A percentile compares a stretch with the other conserved stretches of the same genome.
phyloP scores from a whole-genome alignment of 768 basidiomycete species.

The Boletus vermiculosoides region DNA sequence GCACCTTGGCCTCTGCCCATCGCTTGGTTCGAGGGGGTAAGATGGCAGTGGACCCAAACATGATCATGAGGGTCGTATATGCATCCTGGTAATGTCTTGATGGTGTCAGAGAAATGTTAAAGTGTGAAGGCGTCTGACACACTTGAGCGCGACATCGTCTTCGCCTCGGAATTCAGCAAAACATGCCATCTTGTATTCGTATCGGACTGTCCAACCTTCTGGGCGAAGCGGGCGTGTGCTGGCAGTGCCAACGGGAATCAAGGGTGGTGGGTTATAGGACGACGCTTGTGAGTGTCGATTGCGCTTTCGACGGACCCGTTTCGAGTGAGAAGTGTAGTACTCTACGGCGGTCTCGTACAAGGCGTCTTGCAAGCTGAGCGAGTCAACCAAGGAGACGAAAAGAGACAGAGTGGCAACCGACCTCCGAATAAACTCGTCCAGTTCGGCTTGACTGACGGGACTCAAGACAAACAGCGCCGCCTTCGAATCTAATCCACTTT shows the following conservation, averaged over 20 bases:
- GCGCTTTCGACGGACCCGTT: constrained; percentile 87
- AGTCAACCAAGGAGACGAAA: neutral
- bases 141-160: constrained; percentile 91
- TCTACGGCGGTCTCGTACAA: constrained; percentile 87
- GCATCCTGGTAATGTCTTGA: constrained; percentile 92
- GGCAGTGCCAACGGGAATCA: constrained; percentile 42
- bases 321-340: constrained; percentile 90
- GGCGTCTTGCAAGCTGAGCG: constrained; percentile 76
- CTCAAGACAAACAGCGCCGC: constrained; percentile 94
- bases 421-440: constrained; percentile 88
- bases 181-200: constrained; percentile 96
- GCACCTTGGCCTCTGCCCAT: constrained; percentile 97
- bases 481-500: constrained; percentile 85
- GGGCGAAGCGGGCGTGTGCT: constrained; percentile 62
- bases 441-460: constrained; percentile 82
- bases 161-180: constrained; percentile 96
- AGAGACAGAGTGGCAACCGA: constrained; percentile 26
- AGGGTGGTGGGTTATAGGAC: constrained; percentile 45
- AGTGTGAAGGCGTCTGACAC: constrained; percentile 27
- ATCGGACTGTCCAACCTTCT: constrained; percentile 94
- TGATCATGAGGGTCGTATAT: constrained; percentile 75
- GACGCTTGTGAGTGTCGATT: constrained; percentile 71
- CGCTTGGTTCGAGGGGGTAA: constrained; percentile 91
- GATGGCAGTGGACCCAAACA: constrained; percentile 86
- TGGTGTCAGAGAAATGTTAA: constrained; percentile 7